Evolutionary conservation across 306 rosid species (phyloP), one percentile per base, ranked within the genome.

Genomic region (Bauhinia variegata): DNA sequence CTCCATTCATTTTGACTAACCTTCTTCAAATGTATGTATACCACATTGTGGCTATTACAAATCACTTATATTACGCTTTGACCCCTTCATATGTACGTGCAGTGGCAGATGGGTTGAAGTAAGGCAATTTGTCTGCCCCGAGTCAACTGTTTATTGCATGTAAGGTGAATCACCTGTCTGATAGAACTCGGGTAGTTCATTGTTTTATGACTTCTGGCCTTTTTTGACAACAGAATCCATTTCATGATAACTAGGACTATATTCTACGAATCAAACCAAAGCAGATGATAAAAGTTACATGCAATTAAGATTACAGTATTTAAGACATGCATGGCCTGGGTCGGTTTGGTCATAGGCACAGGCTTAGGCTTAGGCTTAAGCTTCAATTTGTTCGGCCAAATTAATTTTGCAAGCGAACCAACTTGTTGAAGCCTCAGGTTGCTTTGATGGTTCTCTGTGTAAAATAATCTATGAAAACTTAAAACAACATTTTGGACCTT

Each of bases 21-120:
- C 51, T 49, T 28, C 51, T 49, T 65, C 14, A 50, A 53, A 34
- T 76, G 41, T 23, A 44, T 72, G 52, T 69, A 52, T 15, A 36
- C n/a, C 12, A 54, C 63, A 11, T 38, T 33, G 67, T 13, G 42
- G 37, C 64, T 60, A 60, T 43, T 37, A 52, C 30, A 64, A 19
- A 19, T 72, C 63, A 54, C 54, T 23, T 33, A 37, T 67, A 13
- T 30, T 33, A 72, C 63, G 56, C 47, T 68, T 75, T 83, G 69
- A 73, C 64, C 67, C 12, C 48, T 28, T 53, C 31, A 60, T 60
- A 42, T 73, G 64, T 76, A 81, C 46, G 77, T 80, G 91, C 95
- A 89, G 96, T 84, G 95, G 90, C 91, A 88, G 78, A 84, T 85
- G 92, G 83, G 80, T 52, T 89, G 83, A 86, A 79, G 61, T 62